phyloP scores from a whole-genome alignment of 2,329 filamentous ascomycete species.

The Samsoniella hepiali region DNA sequence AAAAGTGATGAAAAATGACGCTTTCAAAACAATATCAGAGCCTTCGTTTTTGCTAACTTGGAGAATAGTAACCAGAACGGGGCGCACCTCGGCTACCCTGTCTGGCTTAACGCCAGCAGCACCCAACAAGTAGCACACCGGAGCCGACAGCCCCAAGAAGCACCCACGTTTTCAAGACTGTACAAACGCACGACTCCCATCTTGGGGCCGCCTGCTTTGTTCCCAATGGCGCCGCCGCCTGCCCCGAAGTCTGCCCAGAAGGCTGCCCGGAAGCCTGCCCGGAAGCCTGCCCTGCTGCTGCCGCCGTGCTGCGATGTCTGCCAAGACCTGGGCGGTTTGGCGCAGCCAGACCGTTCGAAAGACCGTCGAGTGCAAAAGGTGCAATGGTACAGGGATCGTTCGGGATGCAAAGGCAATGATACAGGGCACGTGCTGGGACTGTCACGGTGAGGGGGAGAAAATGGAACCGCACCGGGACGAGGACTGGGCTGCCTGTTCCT shows the following conservation, averaged over 20 bases:
- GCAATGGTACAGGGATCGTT: background rate
- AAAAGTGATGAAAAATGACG: background rate
- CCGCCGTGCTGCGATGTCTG: background rate
- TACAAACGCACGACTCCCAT: too few relatives aligned
- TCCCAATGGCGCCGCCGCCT: background rate
- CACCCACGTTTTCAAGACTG: too few relatives aligned
- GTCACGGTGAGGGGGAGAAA: slow-evolving; percentile 7
- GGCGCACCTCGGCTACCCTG: too few relatives aligned
- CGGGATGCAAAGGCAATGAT: too few relatives aligned
- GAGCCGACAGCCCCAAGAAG: too few relatives aligned
- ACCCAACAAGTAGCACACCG: too few relatives aligned
- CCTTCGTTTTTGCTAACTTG: too few relatives aligned
- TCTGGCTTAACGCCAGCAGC: too few relatives aligned
- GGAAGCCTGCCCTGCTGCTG: background rate
- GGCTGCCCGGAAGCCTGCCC: too few relatives aligned
- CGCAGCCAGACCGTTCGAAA: background rate
- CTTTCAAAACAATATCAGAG: background rate
- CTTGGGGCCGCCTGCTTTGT: too few relatives aligned
- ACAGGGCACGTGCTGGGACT: background rate
- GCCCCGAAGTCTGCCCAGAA: too few relatives aligned
- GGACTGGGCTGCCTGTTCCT: background rate
- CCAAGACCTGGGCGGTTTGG: background rate
- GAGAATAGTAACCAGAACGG: too few relatives aligned
- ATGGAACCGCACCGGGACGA: background rate
- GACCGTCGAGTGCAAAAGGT: background rate